Evolutionary conservation across 768 basidiomycete species (phyloP), one percentile per base, ranked within the genome.

Genomic region (Lyophyllum shimeji): DNA sequence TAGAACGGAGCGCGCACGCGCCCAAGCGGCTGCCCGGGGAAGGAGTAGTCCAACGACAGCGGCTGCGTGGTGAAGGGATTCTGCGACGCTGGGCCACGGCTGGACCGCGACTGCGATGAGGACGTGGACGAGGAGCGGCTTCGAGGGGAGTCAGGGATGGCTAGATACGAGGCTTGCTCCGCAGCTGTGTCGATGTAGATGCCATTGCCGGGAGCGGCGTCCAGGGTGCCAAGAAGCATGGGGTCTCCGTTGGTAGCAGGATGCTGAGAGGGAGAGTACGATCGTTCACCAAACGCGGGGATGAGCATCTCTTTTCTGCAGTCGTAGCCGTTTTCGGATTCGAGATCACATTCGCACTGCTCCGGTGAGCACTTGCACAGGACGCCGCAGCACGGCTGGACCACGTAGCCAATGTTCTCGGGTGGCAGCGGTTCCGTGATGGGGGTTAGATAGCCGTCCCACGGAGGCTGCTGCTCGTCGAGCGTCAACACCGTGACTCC

Each of bases 21-120:
- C 9, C 46, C 50, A 20, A 43, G 57, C 9, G 55, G 43, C 27
- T 55, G 54, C 43, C 56, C 49, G 3, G 48, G 43, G 31, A 23
- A 43, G 4, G 52, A 45, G 43, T 48, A 58, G 0, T 56, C 57
- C 7, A 44, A 24, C 3, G 45, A 33, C 1, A 57, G 46, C 8
- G 60, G 50, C 40, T 58, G 56, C 27, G 47, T 51, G n/a, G 47
- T 53, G 52, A 40, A 52, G 2, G 50, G 46, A 27, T 33, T 42
- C n/a, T 44, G 52, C 18, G 44, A 27, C 13, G 53, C 18, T 21
- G 23, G 44, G 13, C 24, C 50, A 25, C 63, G 62, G 60, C 69
- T 71, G 9, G 72, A 71, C 47, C 70, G 68, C 0, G 74, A 74
- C 1, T 68, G 69, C 0, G 67, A 63, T 1, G 65, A 52, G 0